A percentile compares a stretch with the other conserved stretches of the same genome.
These are phyloP conservation scores for Noccaea caerulescens DNA, from an alignment of 345 rosid species.

Conservation along the genomic window DNA sequence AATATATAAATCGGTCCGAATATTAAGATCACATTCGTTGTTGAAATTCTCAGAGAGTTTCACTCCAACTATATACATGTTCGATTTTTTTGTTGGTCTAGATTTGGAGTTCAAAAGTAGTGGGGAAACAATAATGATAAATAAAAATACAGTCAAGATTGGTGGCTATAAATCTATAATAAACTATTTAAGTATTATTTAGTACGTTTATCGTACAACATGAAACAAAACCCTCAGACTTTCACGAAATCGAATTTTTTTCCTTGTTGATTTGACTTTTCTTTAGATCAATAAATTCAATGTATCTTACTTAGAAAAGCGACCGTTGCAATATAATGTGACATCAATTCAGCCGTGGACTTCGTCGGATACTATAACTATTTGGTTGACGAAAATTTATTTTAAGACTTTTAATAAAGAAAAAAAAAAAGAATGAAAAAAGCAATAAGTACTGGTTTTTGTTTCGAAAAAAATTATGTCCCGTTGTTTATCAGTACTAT, in stretches of 20 bases:
- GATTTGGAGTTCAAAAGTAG: too few species aligned
- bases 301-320: background rate
- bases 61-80: too few species aligned
- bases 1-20: too few species aligned
- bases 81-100: too few species aligned
- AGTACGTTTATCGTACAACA: slow-evolving; percentile 22
- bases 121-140: background rate
- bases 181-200: background rate
- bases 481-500: too few species aligned
- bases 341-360: background rate
- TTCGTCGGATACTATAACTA: background rate
- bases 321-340: background rate
- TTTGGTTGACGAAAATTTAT: too few species aligned
- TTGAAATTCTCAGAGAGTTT: too few species aligned
- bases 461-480: too few species aligned
- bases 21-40: too few species aligned
- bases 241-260: background rate
- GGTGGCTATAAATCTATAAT: slow-evolving; percentile 13
- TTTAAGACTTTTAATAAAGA: too few species aligned
- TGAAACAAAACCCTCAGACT: slow-evolving; percentile 7
- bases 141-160: slow-evolving; percentile 14
- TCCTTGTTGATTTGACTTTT: slow-evolving; percentile 1
- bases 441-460: too few species aligned
- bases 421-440: too few species aligned
- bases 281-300: background rate